Conservation (phyloP, 305 asterid genomes). For the Fraxinus ornus region DNA sequence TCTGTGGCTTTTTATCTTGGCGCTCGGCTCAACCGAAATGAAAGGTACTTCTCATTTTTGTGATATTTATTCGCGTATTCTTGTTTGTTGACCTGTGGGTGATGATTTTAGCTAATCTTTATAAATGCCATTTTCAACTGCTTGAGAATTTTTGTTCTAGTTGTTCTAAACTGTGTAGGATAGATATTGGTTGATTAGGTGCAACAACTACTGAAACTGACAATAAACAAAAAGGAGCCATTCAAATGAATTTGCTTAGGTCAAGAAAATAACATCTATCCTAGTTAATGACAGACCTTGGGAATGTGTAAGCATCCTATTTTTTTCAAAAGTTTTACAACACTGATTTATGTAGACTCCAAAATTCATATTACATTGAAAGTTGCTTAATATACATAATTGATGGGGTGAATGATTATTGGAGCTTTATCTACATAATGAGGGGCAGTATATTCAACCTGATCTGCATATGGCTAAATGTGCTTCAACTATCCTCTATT, state of each 20-base stretch:
- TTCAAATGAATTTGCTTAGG: background rate
- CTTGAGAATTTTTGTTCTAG: background rate
- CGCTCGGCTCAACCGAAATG: slow-evolving; percentile 15
- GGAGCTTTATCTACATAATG: background rate
- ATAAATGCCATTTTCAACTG: background rate
- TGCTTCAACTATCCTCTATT: background rate
- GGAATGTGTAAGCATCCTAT: background rate
- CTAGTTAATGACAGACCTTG: background rate
- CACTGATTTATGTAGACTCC: background rate
- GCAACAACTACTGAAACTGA: background rate
- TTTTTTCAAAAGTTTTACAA: background rate
- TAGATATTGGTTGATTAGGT: slow-evolving; percentile 8
- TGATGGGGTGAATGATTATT: background rate
- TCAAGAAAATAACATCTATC: background rate
- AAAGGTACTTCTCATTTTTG: slow-evolving; percentile 12
- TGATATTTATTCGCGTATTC: background rate
- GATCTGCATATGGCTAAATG: background rate
- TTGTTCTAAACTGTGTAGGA: background rate
- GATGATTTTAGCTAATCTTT: slow-evolving; percentile 1
- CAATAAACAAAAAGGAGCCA: background rate
- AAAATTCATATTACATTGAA: background rate
- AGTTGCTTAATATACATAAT: background rate
- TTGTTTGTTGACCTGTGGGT: slow-evolving; percentile 4
- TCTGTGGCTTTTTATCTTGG: slow-evolving; percentile 22
- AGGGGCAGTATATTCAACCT: background rate